These are phyloP conservation scores for Globisporangium barbulae DNA, from an alignment of 352 stramenopile genomes.

Conservation along the genomic window DNA sequence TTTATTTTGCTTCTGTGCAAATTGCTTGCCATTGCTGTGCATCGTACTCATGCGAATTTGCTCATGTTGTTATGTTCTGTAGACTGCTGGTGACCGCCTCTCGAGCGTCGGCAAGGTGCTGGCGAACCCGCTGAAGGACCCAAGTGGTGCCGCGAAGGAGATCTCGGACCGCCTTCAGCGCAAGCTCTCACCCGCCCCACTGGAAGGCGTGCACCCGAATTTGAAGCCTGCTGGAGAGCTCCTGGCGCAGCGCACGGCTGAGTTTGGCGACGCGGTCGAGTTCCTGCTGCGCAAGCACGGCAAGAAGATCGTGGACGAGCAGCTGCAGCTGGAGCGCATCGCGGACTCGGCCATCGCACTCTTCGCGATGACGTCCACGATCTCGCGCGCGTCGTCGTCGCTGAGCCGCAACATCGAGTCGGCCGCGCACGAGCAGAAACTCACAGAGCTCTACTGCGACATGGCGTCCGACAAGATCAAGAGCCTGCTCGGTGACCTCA, in stretches of 20 bases:
- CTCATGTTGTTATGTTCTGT: constrained; percentile 10
- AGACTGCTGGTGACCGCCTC: constrained; percentile 80
- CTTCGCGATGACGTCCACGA: constrained; percentile 86
- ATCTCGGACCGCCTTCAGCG: constrained; percentile 75
- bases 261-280: constrained; percentile 79
- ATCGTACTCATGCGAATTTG: constrained; percentile 9
- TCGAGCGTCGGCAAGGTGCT: constrained; percentile 73
- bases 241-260: constrained; percentile 62
- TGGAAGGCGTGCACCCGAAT: constrained; percentile 72
- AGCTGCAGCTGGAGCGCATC: constrained; percentile 86
- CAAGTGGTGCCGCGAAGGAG: constrained; percentile 62
- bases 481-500: constrained; percentile 55
- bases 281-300: constrained; percentile 80
- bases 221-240: constrained; percentile 51
- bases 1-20: constrained; percentile 5
- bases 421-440: constrained; percentile 69
- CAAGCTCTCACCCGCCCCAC: constrained; percentile 66
- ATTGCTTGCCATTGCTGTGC: background rate
- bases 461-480: constrained; percentile 67
- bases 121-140: constrained; percentile 81
- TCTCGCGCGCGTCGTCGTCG: constrained; percentile 73
- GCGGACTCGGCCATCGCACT: constrained; percentile 80
- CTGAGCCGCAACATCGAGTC: constrained; percentile 47
- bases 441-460: constrained; percentile 81
- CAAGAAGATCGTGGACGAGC: constrained; percentile 87